These are phyloP conservation scores for Ustulina deusta DNA, from an alignment of 2,329 filamentous ascomycete species.

Conservation along the genomic window DNA sequence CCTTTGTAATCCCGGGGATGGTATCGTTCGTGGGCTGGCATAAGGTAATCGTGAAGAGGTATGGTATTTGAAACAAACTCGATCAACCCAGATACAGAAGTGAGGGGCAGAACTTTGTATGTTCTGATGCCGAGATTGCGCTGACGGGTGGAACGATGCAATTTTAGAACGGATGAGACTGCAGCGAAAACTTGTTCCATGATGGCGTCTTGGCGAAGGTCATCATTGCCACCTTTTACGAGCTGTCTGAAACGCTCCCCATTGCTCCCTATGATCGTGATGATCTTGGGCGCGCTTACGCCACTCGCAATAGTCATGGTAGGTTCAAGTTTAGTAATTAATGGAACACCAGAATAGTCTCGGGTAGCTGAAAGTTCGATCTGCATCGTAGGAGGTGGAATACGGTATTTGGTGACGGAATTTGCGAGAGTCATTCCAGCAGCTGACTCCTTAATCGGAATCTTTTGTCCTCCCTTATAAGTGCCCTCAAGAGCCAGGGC, in stretches of 20 bases:
- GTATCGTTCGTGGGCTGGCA: constrained; percentile 89
- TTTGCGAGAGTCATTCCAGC: constrained; percentile 73
- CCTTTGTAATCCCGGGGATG: constrained; percentile 86
- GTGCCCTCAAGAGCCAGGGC: constrained; percentile 74
- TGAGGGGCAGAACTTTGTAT: constrained; percentile 95
- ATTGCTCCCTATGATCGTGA: constrained; percentile 82
- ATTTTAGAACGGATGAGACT: constrained; percentile 88
- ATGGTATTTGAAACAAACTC: constrained; percentile 97
- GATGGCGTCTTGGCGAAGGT: constrained; percentile 94
- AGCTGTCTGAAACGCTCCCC: constrained; percentile 88
- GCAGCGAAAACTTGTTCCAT: constrained; percentile 99
- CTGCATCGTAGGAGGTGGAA: constrained; percentile 91
- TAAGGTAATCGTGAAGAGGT: constrained; percentile 89
- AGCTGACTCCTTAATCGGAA: constrained; percentile 69
- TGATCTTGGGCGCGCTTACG: constrained; percentile 92
- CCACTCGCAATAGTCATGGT: constrained; percentile 88
- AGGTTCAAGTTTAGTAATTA: constrained; percentile 77
- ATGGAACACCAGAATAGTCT: constrained; percentile 81
- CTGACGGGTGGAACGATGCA: constrained; percentile 87
- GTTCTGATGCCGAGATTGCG: constrained; percentile 91
- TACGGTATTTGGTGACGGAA: constrained; percentile 71
- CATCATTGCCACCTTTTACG: constrained; percentile 95
- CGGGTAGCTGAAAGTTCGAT: constrained; percentile 78
- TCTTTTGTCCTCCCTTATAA: constrained; percentile 75
- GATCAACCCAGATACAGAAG: constrained; percentile 87